phyloP scores from a whole-genome alignment of 129 eudicot genomes.

The Artemisia argyi region DNA sequence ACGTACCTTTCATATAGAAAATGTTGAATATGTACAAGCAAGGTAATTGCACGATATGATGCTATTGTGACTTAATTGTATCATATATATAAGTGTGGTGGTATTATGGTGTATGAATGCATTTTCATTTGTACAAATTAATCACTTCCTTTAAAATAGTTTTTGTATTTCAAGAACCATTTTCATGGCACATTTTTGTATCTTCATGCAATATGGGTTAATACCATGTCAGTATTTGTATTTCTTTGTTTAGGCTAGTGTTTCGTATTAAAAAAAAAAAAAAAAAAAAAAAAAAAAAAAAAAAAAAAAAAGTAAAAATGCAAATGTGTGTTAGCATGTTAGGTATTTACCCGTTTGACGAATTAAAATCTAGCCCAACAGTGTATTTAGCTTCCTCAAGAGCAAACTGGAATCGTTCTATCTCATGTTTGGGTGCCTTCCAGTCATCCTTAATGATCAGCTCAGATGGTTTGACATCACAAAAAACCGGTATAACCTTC shows the following conservation, averaged over 20 bases:
- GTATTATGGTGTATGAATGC: too few relatives aligned
- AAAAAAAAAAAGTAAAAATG: not conserved
- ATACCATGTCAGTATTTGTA: too few relatives aligned
- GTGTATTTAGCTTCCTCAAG: conserved; percentile 76
- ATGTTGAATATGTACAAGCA: too few relatives aligned
- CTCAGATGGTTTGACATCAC: conserved; percentile 83
- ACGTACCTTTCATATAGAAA: too few relatives aligned
- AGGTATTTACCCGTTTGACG: conserved; percentile 60
- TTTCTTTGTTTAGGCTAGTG: too few relatives aligned
- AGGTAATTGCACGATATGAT: too few relatives aligned
- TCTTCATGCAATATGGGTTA: not conserved
- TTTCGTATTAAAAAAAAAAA: not conserved
- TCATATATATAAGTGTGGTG: too few relatives aligned
- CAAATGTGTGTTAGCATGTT: not conserved
- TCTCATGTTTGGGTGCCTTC: conserved; percentile 31
- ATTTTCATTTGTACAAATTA: too few relatives aligned
- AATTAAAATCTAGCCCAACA: conserved; percentile 75
- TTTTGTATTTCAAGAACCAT: too few relatives aligned
- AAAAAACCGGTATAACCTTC: conserved; percentile 70
- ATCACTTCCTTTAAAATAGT: too few relatives aligned
- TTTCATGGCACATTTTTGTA: too few relatives aligned
- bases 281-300: not conserved
- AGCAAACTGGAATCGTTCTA: conserved; percentile 54
- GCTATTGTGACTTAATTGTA: too few relatives aligned
- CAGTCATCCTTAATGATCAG: conserved; percentile 51